Evolutionary conservation across 2,329 filamentous ascomycete genomes (phyloP).

Genomic region (Phaeosphaeria sp.): DNA sequence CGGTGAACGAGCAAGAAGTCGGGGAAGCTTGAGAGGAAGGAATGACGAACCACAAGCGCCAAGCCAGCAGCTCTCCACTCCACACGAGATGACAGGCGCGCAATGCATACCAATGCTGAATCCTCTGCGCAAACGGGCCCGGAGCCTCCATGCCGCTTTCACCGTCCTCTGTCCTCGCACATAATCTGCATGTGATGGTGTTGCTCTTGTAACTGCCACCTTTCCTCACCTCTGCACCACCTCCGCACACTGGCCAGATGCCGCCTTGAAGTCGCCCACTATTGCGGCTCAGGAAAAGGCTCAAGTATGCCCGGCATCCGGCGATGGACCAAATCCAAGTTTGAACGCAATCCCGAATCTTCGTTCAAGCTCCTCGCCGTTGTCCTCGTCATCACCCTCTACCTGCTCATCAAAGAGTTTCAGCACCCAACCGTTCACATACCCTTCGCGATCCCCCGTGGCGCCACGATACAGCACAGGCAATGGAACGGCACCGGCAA

Average conservation of each 20-base stretch:
- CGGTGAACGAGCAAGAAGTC: background rate
- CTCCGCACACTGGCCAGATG: slow-evolving; percentile 29
- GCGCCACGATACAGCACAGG: slow-evolving; percentile 42
- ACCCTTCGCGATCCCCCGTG: slow-evolving; percentile 15
- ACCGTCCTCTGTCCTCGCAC: background rate
- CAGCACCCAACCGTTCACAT: slow-evolving; percentile 37
- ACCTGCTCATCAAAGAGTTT: slow-evolving; percentile 49
- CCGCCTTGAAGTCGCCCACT: slow-evolving; percentile 21
- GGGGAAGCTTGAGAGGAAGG: slow-evolving; percentile 6
- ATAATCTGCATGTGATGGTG: background rate
- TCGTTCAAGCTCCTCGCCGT: slow-evolving; percentile 52
- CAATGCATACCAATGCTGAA: background rate
- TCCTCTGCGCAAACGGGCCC: background rate
- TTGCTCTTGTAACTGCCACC: background rate
- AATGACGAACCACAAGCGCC: slow-evolving; percentile 1
- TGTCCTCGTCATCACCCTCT: slow-evolving; percentile 49
- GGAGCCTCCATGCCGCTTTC: slow-evolving; percentile 1
- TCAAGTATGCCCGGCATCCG: slow-evolving; percentile 44
- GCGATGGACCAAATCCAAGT: slow-evolving; percentile 46
- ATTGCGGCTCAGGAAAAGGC: slow-evolving; percentile 11
- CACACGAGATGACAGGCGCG: slow-evolving; percentile 1
- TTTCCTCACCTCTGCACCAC: background rate
- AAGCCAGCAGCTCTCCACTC: slow-evolving; percentile 3
- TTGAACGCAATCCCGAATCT: slow-evolving; percentile 49
- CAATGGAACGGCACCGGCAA: slow-evolving; percentile 45